Conservation (phyloP, 768 basidiomycete species). For the Sporobolomyces roseus region DNA sequence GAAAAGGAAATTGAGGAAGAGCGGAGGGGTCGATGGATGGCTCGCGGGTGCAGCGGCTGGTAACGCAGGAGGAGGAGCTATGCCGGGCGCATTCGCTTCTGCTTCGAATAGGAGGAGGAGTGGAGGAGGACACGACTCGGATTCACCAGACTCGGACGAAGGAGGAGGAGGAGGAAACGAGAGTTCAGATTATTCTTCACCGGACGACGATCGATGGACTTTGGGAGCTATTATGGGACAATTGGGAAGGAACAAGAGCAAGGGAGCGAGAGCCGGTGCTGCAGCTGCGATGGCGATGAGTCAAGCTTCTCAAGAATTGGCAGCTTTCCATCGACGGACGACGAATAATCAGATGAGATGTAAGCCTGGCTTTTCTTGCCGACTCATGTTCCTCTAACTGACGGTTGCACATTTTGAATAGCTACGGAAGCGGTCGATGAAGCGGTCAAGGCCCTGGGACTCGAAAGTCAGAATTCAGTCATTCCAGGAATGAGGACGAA, state of each 20-base stretch:
- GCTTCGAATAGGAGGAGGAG: too few relatives aligned
- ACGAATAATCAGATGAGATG: constrained; percentile 6
- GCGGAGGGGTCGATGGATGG: constrained; percentile 8
- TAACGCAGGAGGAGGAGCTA: background rate
- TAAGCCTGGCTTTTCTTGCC: too few relatives aligned
- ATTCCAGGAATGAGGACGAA: constrained; percentile 68
- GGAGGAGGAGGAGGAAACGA: background rate
- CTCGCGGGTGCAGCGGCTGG: background rate
- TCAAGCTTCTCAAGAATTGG: background rate
- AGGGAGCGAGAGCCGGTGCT: too few relatives aligned
- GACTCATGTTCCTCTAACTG: constrained; percentile 7
- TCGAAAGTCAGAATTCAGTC: constrained; percentile 55
- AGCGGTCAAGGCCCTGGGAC: constrained; percentile 46
- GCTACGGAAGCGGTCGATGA: constrained; percentile 49
- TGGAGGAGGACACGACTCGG: too few relatives aligned
- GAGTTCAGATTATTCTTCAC: background rate
- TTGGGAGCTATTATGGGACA: too few relatives aligned
- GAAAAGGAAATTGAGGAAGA: background rate
- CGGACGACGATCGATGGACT: background rate
- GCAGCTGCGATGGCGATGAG: background rate
- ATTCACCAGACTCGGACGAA: too few relatives aligned
- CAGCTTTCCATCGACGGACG: background rate
- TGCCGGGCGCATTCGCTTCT: constrained; percentile 10
- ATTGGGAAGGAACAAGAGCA: background rate
- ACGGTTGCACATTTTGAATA: too few relatives aligned